Evolutionary conservation across 2,329 filamentous ascomycete genomes (phyloP), one percentile per base, ranked within the genome.

Genomic region (Trichocomaceae sp.): DNA sequence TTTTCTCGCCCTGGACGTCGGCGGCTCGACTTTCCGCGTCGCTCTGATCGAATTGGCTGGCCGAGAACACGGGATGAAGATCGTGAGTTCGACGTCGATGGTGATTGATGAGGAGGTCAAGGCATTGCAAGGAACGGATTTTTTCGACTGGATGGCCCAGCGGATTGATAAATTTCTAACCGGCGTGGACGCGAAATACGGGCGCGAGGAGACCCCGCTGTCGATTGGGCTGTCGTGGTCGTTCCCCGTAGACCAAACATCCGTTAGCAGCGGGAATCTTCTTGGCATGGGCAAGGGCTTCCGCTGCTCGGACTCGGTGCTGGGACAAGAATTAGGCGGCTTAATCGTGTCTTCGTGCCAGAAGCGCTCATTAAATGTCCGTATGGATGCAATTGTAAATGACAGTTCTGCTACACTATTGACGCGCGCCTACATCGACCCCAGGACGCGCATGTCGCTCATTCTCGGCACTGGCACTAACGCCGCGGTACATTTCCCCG

Each of bases 121-220:
- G 50, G 67, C 75, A 46, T 67, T 85, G 57, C 72, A 76, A 55
- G 83, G 82, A 1, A 75, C 74, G 22, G 71, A 74, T 1, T 85
- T 86, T 66, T 86, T 85, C 64, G 81, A 84, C 64, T 86, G 83
- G 83, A 84, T 86, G 78, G 83, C 82, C 5, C 73, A 74, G 47
- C 77, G 78, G 57, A 83, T 86, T 55, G 75, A 77, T 44, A 73
- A 77, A 8, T 80, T 80, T 66, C 69, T 85, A 47, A 67, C 66
- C 64, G 59, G 69, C 57, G 67, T 72, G 62, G 60, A 68, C 20
- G 68, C 74, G 29, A 71, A 74, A 52, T 74, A 71, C 44, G 69
- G 68, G 17, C 65, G 69, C 6, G 67, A 64, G 45, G 58, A 62
- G 13, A 65, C 66, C 3, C 73, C 72, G 10, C 68, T 85, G 54